phyloP scores from a whole-genome alignment of 2,329 filamentous ascomycete species.

The Thielaviopsis populi region DNA sequence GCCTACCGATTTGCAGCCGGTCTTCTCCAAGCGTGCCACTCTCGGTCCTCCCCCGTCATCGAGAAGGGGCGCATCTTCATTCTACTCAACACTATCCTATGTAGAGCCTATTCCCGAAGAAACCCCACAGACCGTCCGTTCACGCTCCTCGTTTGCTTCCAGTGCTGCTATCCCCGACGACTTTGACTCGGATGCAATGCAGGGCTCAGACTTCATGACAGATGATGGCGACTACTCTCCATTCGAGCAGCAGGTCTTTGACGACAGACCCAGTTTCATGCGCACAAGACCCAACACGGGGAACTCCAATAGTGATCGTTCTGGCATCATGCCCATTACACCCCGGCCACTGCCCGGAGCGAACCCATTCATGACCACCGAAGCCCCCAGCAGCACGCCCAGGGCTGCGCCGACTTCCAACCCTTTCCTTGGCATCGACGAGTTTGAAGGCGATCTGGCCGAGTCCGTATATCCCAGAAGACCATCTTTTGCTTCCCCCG shows the following conservation, averaged over 20 bases:
- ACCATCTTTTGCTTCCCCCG: constrained; percentile 1
- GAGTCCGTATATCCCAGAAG: neutral
- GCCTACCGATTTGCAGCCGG: constrained; percentile 18
- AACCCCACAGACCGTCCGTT: constrained; percentile 36
- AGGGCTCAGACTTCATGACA: constrained; percentile 9
- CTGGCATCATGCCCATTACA: neutral
- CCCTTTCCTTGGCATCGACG: neutral
- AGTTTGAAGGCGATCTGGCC: neutral
- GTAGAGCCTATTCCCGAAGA: constrained; percentile 68
- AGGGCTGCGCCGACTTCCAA: neutral
- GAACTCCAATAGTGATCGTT: constrained; percentile 21
- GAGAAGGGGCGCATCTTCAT: constrained; percentile 45
- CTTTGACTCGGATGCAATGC: constrained; percentile 32
- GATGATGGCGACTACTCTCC: constrained; percentile 11
- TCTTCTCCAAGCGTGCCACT: constrained; percentile 34
- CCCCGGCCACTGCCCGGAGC: neutral
- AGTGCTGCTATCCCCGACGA: constrained; percentile 56
- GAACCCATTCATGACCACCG: constrained; percentile 10
- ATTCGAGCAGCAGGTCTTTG: constrained; percentile 1
- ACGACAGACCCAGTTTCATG: constrained; percentile 12
- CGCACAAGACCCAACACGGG: constrained; percentile 4
- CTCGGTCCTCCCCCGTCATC: constrained; percentile 46
- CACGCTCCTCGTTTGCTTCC: constrained; percentile 53
- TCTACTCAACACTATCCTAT: constrained; percentile 49
- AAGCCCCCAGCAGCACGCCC: neutral